These are phyloP conservation scores for Phytophthora uliginosa DNA, from an alignment of 352 stramenopile species.

Conservation along the genomic window DNA sequence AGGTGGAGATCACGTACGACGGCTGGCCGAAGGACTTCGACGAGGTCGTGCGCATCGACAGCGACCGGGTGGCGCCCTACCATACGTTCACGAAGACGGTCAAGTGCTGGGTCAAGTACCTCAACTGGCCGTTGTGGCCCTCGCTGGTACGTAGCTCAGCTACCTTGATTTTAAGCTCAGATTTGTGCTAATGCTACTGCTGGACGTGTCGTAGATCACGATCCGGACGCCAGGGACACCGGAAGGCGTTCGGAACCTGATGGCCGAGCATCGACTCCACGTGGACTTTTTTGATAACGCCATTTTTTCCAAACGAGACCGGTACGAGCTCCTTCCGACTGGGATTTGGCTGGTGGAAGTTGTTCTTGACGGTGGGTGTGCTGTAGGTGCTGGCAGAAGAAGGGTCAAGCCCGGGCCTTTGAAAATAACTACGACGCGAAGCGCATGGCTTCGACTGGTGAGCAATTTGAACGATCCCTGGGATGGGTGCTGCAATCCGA, in stretches of 20 bases:
- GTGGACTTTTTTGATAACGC: conserved; percentile 72
- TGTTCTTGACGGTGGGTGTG: neutral
- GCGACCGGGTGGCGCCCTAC: conserved; percentile 71
- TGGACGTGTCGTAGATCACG: conserved; percentile 50
- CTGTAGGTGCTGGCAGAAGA: conserved; percentile 62
- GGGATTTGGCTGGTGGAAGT: neutral
- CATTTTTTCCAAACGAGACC: conserved; percentile 49
- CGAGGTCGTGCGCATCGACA: conserved; percentile 67
- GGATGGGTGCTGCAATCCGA: conserved; percentile 45
- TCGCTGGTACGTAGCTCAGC: conserved; percentile 49
- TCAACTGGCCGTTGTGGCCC: conserved; percentile 83
- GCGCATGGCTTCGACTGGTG: conserved; percentile 30
- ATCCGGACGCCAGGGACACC: conserved; percentile 64
- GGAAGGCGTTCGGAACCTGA: conserved; percentile 50
- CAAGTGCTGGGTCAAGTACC: conserved; percentile 87
- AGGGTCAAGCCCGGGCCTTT: conserved; percentile 49
- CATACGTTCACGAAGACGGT: conserved; percentile 84
- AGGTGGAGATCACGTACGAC: conserved; percentile 80
- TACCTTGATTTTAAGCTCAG: neutral
- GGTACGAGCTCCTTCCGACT: conserved; percentile 25
- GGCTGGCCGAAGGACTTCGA: conserved; percentile 69
- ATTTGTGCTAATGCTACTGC: neutral
- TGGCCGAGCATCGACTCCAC: conserved; percentile 47
- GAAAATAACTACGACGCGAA: conserved; percentile 50
- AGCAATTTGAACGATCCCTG: conserved; percentile 56